Evolutionary conservation across 1,284 basidiomycete genomes (phyloP).

Genomic region (Rhizoctonia solani): DNA sequence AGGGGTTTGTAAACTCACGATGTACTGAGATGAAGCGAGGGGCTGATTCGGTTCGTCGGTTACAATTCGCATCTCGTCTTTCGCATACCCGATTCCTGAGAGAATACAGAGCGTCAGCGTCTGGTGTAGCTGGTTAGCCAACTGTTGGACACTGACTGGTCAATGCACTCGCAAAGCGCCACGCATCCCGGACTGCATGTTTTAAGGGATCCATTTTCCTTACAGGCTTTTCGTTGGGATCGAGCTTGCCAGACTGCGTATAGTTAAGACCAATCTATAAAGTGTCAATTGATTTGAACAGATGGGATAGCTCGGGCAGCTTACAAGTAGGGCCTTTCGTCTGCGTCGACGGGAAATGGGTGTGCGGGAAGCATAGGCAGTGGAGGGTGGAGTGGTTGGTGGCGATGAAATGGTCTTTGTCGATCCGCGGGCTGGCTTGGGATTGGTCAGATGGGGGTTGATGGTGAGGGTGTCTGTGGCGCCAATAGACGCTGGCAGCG

Average conservation of each 20-base stretch:
- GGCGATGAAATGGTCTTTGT: not conserved
- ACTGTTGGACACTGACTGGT: no score
- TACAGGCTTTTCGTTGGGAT: no score
- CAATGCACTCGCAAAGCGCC: no score
- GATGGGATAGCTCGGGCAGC: not conserved
- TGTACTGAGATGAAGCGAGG: no score
- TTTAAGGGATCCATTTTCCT: not conserved
- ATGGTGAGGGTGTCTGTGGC: not conserved
- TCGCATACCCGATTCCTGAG: no score
- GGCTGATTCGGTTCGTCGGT: no score
- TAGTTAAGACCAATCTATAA: constrained; percentile 29
- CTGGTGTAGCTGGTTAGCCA: no score
- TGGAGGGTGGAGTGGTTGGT: not conserved
- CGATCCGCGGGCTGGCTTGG: not conserved
- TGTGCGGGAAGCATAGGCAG: not conserved
- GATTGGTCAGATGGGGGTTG: not conserved
- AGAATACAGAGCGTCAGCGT: no score
- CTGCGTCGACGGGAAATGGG: not conserved
- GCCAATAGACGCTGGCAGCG: no score
- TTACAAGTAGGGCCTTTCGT: constrained; percentile 20
- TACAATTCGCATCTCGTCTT: no score
- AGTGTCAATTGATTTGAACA: not conserved
- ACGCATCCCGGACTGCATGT: constrained; percentile 12
- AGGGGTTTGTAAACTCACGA: no score
- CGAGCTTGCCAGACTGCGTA: no score